Conservation (phyloP, 177 flowering plant species). For the Vitis hybrid region DNA sequence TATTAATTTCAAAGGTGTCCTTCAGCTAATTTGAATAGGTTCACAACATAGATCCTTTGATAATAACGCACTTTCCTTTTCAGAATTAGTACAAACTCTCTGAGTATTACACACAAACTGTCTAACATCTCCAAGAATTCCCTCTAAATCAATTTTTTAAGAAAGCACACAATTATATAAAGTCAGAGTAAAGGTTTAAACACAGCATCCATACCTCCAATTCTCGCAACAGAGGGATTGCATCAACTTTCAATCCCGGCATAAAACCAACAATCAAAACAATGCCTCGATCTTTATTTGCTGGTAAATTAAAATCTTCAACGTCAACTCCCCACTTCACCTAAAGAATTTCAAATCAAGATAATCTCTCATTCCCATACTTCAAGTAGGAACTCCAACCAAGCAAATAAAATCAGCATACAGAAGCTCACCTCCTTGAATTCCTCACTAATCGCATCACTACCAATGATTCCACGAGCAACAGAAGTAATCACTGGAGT, state of each 20-base stretch:
- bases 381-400: neutral
- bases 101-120: neutral
- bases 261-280: constrained; percentile 56
- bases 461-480: constrained; percentile 60
- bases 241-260: constrained; percentile 63
- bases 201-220: constrained; percentile 31
- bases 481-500: constrained; percentile 47
- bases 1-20: too few species aligned
- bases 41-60: too few species aligned
- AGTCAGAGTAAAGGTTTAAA: neutral
- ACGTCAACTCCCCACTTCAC: constrained; percentile 30
- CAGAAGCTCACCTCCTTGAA: constrained; percentile 48
- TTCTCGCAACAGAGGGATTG: constrained; percentile 34
- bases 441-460: constrained; percentile 43
- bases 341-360: constrained; percentile 17
- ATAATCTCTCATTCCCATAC: neutral
- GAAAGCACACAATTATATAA: neutral
- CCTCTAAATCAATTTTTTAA: neutral
- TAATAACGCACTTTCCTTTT: too few species aligned
- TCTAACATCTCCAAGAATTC: neutral
- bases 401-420: neutral
- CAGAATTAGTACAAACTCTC: too few species aligned
- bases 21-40: too few species aligned
- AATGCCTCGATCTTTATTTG: constrained; percentile 30
- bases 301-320: constrained; percentile 8